Evolutionary conservation across 2,329 filamentous ascomycete genomes (phyloP).

Genomic region (Phyllosticta citrichinensis): DNA sequence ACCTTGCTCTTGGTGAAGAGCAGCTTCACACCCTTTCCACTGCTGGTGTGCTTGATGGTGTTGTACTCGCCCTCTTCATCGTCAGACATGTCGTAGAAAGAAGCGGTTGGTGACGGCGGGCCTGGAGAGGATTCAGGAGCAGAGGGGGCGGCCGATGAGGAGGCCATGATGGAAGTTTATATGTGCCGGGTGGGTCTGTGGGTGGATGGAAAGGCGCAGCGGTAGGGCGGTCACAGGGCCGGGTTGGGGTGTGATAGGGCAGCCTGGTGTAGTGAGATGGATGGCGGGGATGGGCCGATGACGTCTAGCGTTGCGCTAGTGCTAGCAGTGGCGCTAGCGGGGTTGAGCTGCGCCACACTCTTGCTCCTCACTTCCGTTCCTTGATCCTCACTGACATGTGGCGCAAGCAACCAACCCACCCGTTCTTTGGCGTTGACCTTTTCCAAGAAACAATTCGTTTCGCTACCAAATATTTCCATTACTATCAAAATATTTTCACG

Average conservation of each 20-base stretch:
- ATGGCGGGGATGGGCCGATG: neutral
- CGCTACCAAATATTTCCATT: too few relatives aligned
- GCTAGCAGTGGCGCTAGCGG: too few relatives aligned
- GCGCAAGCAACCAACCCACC: neutral
- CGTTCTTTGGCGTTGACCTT: too few relatives aligned
- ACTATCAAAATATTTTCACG: too few relatives aligned
- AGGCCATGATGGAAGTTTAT: conserved; percentile 1
- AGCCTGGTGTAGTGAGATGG: neutral
- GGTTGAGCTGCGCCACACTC: neutral
- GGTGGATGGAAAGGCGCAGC: neutral
- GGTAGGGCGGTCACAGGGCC: neutral
- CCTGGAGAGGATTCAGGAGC: conserved; percentile 12
- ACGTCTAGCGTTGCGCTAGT: neutral
- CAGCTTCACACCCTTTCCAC: conserved; percentile 79
- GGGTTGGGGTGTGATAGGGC: neutral
- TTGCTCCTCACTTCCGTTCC: neutral
- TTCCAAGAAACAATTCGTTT: too few relatives aligned
- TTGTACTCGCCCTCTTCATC: conserved; percentile 94
- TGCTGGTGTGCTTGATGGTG: conserved; percentile 72
- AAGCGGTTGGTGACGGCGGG: conserved; percentile 66
- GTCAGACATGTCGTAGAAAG: conserved; percentile 93
- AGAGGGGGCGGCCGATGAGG: neutral
- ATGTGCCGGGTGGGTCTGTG: neutral
- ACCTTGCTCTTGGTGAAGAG: conserved; percentile 96
- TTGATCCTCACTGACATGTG: neutral